Evolutionary conservation across 371 early-diverging fungal genomes (phyloP).

Genomic region (Zopfochytrium polystomum): DNA sequence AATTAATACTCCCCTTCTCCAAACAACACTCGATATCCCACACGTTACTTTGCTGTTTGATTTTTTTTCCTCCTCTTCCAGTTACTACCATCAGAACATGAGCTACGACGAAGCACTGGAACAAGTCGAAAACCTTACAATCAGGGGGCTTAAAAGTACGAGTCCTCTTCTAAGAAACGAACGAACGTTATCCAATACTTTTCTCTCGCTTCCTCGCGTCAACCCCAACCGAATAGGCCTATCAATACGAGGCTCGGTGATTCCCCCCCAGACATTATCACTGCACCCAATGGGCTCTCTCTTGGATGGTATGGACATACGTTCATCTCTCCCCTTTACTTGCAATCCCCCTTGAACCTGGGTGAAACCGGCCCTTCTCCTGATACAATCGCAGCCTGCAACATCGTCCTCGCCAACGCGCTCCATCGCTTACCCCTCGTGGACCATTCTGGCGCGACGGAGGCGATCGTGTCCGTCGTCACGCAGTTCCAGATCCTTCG

Average conservation of each 20-base stretch:
- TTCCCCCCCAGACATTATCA: slow-evolving; percentile 39
- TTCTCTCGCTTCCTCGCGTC: no score
- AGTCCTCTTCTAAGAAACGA: neutral
- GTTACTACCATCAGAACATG: slow-evolving; percentile 12
- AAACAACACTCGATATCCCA: neutral
- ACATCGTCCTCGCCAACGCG: slow-evolving; percentile 68
- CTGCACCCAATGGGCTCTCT: slow-evolving; percentile 81
- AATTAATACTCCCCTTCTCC: neutral
- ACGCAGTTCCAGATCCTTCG: slow-evolving; percentile 88
- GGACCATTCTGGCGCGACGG: slow-evolving; percentile 73
- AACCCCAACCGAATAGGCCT: no score
- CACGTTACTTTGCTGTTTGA: neutral
- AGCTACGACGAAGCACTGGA: slow-evolving; percentile 22
- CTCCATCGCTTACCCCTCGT: slow-evolving; percentile 84
- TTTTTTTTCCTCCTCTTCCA: neutral
- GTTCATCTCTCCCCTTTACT: neutral
- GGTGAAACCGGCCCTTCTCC: neutral
- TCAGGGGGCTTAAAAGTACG: slow-evolving; percentile 22
- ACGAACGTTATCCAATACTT: neutral
- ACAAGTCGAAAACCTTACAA: slow-evolving; percentile 21
- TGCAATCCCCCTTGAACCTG: neutral
- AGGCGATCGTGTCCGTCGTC: slow-evolving; percentile 86
- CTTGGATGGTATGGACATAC: slow-evolving; percentile 61
- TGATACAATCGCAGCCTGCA: no score
- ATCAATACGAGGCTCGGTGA: no score